These are phyloP conservation scores for Apiospora aurea DNA, from an alignment of 2,329 filamentous ascomycete genomes.

Conservation along the genomic window DNA sequence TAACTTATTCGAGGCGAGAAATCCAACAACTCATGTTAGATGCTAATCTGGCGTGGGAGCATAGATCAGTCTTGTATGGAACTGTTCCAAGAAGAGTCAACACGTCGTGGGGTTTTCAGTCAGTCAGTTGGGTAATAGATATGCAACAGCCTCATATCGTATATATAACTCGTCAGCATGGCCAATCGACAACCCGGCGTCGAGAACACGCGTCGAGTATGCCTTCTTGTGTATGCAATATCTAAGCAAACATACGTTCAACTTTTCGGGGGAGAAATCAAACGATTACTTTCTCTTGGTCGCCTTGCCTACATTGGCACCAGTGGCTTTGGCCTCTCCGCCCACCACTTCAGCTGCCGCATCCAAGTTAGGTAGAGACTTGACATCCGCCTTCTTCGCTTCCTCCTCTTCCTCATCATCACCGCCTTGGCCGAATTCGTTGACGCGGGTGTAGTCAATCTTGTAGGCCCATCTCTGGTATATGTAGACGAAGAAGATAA, in stretches of 20 bases:
- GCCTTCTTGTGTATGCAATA: background rate
- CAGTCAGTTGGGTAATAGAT: background rate
- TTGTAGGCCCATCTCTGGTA: conserved; percentile 96
- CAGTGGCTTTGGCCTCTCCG: conserved; percentile 55
- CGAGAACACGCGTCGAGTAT: background rate
- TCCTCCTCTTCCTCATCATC: conserved; percentile 73
- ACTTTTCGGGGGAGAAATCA: background rate
- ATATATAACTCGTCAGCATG: background rate
- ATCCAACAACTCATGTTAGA: too few relatives aligned
- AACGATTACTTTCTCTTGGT: conserved; percentile 54
- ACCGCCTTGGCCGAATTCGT: conserved; percentile 98
- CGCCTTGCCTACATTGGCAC: conserved; percentile 55
- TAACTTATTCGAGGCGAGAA: too few relatives aligned
- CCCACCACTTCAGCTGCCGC: conserved; percentile 41
- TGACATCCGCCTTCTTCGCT: conserved; percentile 48
- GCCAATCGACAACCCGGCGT: background rate
- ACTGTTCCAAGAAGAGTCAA: too few relatives aligned
- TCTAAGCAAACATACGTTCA: background rate
- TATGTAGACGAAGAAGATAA: conserved; percentile 98
- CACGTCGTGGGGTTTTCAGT: background rate
- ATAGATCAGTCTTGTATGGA: background rate
- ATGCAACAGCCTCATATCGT: background rate
- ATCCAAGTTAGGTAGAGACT: conserved; percentile 41
- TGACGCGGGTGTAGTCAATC: conserved; percentile 89
- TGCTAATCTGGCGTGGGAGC: too few relatives aligned